Evolutionary conservation across 2,329 filamentous ascomycete genomes (phyloP), one percentile per base, ranked within the genome.

Genomic region (Claviceps pusilla): DNA sequence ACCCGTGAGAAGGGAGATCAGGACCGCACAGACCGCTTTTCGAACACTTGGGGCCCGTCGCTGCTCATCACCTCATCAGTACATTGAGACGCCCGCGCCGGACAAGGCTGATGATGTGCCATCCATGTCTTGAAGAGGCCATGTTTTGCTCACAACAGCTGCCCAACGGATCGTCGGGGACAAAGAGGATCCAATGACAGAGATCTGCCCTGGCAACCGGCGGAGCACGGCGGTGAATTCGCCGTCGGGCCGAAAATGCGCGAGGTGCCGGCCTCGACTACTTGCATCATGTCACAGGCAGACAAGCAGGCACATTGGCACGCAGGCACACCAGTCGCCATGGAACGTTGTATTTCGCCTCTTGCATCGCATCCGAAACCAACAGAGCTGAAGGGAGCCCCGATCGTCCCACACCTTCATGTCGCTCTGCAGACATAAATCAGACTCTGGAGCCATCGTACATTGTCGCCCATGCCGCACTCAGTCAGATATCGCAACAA

Each of bases 261-360:
- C 48, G 28, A 48, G 46, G 16, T 48, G 35, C 48, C 48, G 48
- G 39, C 48, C 24, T 46, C 24, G 45, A 29, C 45, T 46, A 29
- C 28, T 29, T 33, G 46, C 46, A 48, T 45, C 4, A 45, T 28
- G 19, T 45, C 28, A 45, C 42, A 45, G 42, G 14, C 19, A 45
- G 24, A 11, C 19, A 45, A 5, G 39, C 39, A 41, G 39, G 39
- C 11, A 46, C 43, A 14, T 11, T 11, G 43, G n/a, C 5, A 28
- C 12, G 31, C 29, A n/a, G 48, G 14, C 19, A n/a, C 28, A 24
- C 51, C 45, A 51, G 35, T 42, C 37, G 46, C 54, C 53, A 59
- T 57, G 57, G 54, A 59, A 59, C 58, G 58, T 59, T 59, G 57
- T 56, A 58, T 59, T 55, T 49, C n/a, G 52, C 55, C 52, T 43